phyloP scores from a whole-genome alignment of 495 filamentous ascomycete genomes.

The Rostrohypoxylon terebratum region DNA sequence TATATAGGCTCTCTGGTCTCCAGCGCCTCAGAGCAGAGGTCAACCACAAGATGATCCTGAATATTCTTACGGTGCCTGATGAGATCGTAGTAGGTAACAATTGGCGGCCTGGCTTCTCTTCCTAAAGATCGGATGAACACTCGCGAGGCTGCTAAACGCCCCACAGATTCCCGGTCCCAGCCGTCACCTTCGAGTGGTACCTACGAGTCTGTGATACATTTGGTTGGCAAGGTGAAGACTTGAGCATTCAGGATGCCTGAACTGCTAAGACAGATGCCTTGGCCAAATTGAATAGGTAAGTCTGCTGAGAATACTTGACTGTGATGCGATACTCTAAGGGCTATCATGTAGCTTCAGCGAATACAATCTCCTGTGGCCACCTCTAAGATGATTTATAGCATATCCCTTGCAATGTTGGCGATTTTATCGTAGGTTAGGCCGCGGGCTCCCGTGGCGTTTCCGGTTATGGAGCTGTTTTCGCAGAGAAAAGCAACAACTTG shows the following conservation, averaged over 20 bases:
- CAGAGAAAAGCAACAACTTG: too few species aligned
- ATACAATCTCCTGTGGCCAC: too few species aligned
- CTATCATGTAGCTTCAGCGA: too few species aligned
- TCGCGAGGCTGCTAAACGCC: not conserved
- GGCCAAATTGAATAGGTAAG: constrained; percentile 50
- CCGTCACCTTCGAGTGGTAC: constrained; percentile 53
- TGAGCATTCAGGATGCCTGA: constrained; percentile 38
- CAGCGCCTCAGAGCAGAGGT: not conserved
- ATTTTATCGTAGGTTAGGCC: too few species aligned
- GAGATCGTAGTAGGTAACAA: not conserved
- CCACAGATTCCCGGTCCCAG: constrained; percentile 51
- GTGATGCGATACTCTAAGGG: too few species aligned
- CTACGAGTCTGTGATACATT: constrained; percentile 54
- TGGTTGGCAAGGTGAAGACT: constrained; percentile 24
- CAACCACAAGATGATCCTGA: constrained; percentile 7
- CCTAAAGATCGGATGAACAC: not conserved
- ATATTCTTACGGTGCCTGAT: not conserved
- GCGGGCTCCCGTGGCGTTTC: too few species aligned
- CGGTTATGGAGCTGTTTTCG: too few species aligned
- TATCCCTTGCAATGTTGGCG: too few species aligned
- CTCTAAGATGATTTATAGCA: too few species aligned
- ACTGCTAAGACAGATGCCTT: constrained; percentile 52
- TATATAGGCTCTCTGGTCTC: not conserved
- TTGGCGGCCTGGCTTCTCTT: not conserved
- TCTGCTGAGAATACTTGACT: constrained; percentile 15